A percentile compares a stretch with the other conserved stretches of the same genome.
phyloP scores from a whole-genome alignment of 2,329 filamentous ascomycete species.

The Ophiostoma angusticollis region DNA sequence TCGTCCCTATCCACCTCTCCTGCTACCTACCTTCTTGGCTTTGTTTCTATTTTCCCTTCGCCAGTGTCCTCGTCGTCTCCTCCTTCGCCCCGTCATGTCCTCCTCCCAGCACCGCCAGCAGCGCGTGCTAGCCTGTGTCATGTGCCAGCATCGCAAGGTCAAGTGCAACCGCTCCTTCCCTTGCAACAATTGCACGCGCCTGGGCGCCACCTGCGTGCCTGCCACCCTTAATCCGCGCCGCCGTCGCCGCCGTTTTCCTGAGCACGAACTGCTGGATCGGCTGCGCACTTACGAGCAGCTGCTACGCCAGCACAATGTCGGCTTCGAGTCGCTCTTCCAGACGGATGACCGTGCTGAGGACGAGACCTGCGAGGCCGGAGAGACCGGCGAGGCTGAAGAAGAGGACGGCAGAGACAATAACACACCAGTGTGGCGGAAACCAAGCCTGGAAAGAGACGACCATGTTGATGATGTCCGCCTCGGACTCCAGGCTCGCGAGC shows the following conservation, averaged over 20 bases:
- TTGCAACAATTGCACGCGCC: constrained; percentile 37
- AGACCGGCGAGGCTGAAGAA: background rate
- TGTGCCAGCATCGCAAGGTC: constrained; percentile 48
- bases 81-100: no score
- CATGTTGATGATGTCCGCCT: background rate
- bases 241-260: constrained; percentile 34
- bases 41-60: no score
- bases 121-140: constrained; percentile 38
- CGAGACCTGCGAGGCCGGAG: no score
- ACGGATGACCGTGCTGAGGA: background rate
- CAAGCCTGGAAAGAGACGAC: background rate
- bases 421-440: no score
- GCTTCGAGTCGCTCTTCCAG: constrained; percentile 32
- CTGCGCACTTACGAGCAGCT: constrained; percentile 44
- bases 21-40: no score
- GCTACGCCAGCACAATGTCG: constrained; percentile 39
- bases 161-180: constrained; percentile 47
- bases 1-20: no score
- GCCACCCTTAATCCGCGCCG: constrained; percentile 25
- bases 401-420: background rate
- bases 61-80: no score
- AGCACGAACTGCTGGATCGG: constrained; percentile 44
- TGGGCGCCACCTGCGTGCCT: constrained; percentile 7
- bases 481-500: background rate
- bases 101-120: constrained; percentile 16